phyloP scores from a whole-genome alignment of 495 filamentous ascomycete genomes.

The Antarctomyces pellizariae region DNA sequence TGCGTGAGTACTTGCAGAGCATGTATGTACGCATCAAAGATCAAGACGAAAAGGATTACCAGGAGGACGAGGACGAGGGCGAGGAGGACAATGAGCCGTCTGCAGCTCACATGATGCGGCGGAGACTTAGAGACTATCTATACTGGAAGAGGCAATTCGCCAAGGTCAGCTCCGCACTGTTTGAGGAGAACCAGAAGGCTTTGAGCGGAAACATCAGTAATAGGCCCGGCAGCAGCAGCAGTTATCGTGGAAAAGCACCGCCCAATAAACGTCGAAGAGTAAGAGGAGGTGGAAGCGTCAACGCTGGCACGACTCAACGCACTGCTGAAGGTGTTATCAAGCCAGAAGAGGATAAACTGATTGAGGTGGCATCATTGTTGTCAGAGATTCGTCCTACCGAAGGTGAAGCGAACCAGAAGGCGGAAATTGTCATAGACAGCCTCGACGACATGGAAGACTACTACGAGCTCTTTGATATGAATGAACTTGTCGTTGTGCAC shows the following conservation, averaged over 20 bases:
- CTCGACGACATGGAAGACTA: constrained; percentile 77
- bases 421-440: constrained; percentile 58
- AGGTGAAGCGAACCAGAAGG: constrained; percentile 35
- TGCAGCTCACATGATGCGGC: constrained; percentile 68
- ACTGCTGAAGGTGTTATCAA: constrained; percentile 43
- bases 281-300: constrained; percentile 50
- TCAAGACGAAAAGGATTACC: constrained; percentile 15
- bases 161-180: constrained; percentile 52
- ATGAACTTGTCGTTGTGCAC: constrained; percentile 70
- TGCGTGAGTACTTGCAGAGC: constrained; percentile 73
- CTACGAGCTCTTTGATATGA: constrained; percentile 83
- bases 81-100: constrained; percentile 31
- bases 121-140: constrained; percentile 69
- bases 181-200: constrained; percentile 58
- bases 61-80: constrained; percentile 18
- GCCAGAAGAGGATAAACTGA: constrained; percentile 57
- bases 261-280: constrained; percentile 74
- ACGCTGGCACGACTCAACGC: constrained; percentile 25
- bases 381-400: constrained; percentile 45
- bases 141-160: constrained; percentile 82
- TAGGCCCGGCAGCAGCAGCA: constrained; percentile 12
- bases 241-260: constrained; percentile 37
- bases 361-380: constrained; percentile 43
- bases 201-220: constrained; percentile 32
- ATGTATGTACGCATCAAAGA: constrained; percentile 56